Conservation (phyloP, 148 eudicot genomes). For the Fagopyrum homotropicum region DNA sequence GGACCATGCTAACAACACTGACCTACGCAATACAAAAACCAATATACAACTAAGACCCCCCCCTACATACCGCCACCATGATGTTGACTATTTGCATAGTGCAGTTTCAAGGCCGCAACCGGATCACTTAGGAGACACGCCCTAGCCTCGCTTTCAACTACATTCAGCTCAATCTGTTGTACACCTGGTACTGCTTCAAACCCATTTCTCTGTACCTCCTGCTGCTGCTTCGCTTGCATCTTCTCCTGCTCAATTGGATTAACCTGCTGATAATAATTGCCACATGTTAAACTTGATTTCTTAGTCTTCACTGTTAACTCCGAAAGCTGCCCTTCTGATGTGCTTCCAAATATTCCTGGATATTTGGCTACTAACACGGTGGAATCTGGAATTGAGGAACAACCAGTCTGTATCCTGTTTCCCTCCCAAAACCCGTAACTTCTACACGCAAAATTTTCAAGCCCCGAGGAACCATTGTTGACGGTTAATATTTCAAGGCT, state of each 20-base stretch:
- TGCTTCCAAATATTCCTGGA: slow-evolving; percentile 55
- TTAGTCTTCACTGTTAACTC: slow-evolving; percentile 19
- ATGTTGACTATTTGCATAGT: slow-evolving; percentile 46
- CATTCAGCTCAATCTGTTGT: slow-evolving; percentile 40
- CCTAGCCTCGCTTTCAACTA: slow-evolving; percentile 40
- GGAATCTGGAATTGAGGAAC: slow-evolving; percentile 58
- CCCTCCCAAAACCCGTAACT: slow-evolving; percentile 77
- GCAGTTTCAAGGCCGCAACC: slow-evolving; percentile 69
- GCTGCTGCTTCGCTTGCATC: slow-evolving; percentile 40
- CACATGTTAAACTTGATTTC: slow-evolving; percentile 4
- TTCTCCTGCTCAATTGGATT: slow-evolving; percentile 30
- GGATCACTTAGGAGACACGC: slow-evolving; percentile 56
- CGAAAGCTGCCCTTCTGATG: slow-evolving; percentile 31
- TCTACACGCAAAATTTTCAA: slow-evolving; percentile 54
- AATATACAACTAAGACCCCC: slow-evolving; percentile 31
- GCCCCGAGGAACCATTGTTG: slow-evolving; percentile 32
- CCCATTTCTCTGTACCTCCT: slow-evolving; percentile 37
- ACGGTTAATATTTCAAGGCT: neutral
- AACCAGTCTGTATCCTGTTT: slow-evolving; percentile 45
- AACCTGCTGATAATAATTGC: slow-evolving; percentile 19
- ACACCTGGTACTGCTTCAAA: slow-evolving; percentile 33
- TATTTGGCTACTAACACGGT: slow-evolving; percentile 59
- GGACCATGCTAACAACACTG: slow-evolving; percentile 25
- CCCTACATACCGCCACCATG: slow-evolving; percentile 36
- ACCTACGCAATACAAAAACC: slow-evolving; percentile 12